Conservation (phyloP, 805 yeast genomes). For the Blastobotrys robertii region DNA sequence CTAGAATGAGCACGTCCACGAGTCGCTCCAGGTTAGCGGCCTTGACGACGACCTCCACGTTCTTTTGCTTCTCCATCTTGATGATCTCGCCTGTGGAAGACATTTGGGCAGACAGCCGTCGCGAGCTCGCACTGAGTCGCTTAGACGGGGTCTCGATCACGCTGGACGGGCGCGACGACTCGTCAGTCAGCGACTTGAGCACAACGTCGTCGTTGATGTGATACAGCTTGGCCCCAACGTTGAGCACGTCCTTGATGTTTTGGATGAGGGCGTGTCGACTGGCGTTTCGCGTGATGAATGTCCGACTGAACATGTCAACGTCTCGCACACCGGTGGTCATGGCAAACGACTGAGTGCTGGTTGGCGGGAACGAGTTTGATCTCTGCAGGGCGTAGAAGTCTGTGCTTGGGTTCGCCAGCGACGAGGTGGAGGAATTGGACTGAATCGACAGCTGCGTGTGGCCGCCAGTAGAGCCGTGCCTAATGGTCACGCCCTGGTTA, state of each 20-base stretch:
- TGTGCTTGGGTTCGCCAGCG: not conserved
- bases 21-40: conserved; percentile 68
- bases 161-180: conserved; percentile 35
- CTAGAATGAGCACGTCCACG: conserved; percentile 69
- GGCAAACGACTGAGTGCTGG: conserved; percentile 11
- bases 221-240: conserved; percentile 48
- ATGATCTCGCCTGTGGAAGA: not conserved
- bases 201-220: conserved; percentile 47
- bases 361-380: conserved; percentile 30
- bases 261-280: conserved; percentile 42
- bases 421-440: conserved; percentile 5
- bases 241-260: conserved; percentile 53
- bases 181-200: conserved; percentile 43
- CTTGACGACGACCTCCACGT: conserved; percentile 42
- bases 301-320: conserved; percentile 34
- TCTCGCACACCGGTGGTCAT: conserved; percentile 38
- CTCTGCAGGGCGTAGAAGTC: conserved; percentile 16
- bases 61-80: conserved; percentile 1
- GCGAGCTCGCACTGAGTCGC: conserved; percentile 15
- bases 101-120: not conserved
- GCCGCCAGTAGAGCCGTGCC: conserved; percentile 8
- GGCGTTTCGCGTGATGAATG: conserved; percentile 23
- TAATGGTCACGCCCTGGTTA: not conserved
- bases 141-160: conserved; percentile 39
- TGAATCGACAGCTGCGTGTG: conserved; percentile 4